Conservation (phyloP, 805 yeast genomes). For the Kazachstania kunashirensis region DNA sequence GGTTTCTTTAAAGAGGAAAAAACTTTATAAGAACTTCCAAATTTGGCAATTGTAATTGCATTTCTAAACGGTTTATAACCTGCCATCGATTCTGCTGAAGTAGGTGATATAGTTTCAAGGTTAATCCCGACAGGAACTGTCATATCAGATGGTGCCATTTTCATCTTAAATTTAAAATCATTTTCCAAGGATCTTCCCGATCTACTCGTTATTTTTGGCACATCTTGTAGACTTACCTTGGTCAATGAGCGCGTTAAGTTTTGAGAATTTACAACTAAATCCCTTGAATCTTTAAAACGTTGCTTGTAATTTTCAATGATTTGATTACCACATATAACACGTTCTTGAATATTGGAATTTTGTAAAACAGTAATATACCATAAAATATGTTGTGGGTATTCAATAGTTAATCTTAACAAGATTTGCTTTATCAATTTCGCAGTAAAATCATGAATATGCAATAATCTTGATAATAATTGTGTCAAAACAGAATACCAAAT, state of each 20-base stretch:
- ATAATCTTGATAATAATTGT: slow-evolving; percentile 71
- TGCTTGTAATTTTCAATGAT: slow-evolving; percentile 32
- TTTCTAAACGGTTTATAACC: slow-evolving; percentile 38
- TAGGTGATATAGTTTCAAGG: slow-evolving; percentile 57
- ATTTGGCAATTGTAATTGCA: slow-evolving; percentile 46
- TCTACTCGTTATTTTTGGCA: slow-evolving; percentile 15
- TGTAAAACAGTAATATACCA: slow-evolving; percentile 61
- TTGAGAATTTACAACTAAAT: slow-evolving; percentile 19
- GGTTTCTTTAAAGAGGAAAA: slow-evolving; percentile 84
- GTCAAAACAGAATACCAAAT: slow-evolving; percentile 80
- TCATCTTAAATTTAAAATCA: slow-evolving; percentile 37
- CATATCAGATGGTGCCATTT: slow-evolving; percentile 38
- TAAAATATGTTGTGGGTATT: slow-evolving; percentile 75
- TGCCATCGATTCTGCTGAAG: slow-evolving; percentile 35
- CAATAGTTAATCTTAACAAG: slow-evolving; percentile 43
- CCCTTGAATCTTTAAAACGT: slow-evolving; percentile 5
- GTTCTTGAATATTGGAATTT: slow-evolving; percentile 43
- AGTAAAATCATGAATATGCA: slow-evolving; percentile 51
- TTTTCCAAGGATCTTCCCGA: slow-evolving; percentile 27
- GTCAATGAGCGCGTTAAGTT: slow-evolving; percentile 18
- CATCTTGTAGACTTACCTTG: slow-evolving; percentile 21
- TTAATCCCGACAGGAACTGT: slow-evolving; percentile 70
- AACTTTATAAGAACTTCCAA: slow-evolving; percentile 60
- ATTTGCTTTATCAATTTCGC: slow-evolving; percentile 48
- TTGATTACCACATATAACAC: slow-evolving; percentile 38